Percentiles rank a stretch among this genome's conserved stretches.
Evolutionary conservation across 1,139 yeast species (phyloP).

Genomic region (Lodderomyces oxycetoniae): DNA sequence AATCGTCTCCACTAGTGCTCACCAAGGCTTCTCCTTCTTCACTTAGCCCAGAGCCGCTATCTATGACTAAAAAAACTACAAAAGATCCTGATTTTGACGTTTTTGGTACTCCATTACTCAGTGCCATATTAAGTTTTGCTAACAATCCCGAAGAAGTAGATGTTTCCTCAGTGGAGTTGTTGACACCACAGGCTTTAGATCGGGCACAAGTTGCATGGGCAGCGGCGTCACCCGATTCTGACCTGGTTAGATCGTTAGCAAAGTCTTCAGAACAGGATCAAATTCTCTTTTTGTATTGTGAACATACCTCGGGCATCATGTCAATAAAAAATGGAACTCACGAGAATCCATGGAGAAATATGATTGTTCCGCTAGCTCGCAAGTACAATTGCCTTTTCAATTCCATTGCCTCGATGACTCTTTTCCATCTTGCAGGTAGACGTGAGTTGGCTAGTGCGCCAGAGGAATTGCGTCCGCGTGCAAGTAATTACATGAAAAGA

Average conservation of each 20-base stretch:
- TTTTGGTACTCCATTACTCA: slow-evolving; percentile 38
- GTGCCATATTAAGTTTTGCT: slow-evolving; percentile 42
- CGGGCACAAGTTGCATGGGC: slow-evolving; percentile 3
- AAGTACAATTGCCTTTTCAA: slow-evolving; percentile 53
- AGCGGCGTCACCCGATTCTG: slow-evolving; percentile 1
- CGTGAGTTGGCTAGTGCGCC: slow-evolving; percentile 28
- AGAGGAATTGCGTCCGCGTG: slow-evolving; percentile 41
- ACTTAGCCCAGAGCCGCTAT: too few relatives aligned
- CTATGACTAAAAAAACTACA: background rate
- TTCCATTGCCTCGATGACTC: slow-evolving; percentile 62
- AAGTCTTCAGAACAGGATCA: slow-evolving; percentile 29
- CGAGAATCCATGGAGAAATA: slow-evolving; percentile 66
- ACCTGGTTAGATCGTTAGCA: slow-evolving; percentile 3
- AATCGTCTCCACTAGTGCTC: too few relatives aligned
- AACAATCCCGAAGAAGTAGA: slow-evolving; percentile 31
- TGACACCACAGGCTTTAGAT: slow-evolving; percentile 30
- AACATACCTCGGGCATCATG: slow-evolving; percentile 58
- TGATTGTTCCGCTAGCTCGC: slow-evolving; percentile 51
- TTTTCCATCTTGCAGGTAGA: slow-evolving; percentile 54
- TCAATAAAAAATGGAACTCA: slow-evolving; percentile 59
- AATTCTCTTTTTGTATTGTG: slow-evolving; percentile 29
- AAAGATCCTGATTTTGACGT: slow-evolving; percentile 14
- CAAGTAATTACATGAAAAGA: slow-evolving; percentile 54
- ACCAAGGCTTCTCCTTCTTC: too few relatives aligned
- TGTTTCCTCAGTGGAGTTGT: slow-evolving; percentile 17